Conservation (phyloP, 768 basidiomycete genomes). For the Tephrocybe rancida region DNA sequence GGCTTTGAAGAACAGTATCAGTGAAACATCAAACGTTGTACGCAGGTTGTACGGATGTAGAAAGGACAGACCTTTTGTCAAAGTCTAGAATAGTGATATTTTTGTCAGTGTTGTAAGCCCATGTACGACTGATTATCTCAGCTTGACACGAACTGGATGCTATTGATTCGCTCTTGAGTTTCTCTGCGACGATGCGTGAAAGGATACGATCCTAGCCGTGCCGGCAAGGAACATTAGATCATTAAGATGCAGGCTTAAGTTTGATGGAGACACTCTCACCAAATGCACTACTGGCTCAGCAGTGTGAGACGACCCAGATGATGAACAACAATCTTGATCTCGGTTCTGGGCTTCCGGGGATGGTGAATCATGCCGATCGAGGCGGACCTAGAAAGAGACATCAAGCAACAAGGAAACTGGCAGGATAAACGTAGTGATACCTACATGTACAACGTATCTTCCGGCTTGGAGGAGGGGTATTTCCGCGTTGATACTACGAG, state of each 20-base stretch:
- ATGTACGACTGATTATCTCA: not conserved
- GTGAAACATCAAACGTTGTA: not conserved
- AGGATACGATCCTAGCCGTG: not conserved
- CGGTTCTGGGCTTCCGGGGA: not conserved
- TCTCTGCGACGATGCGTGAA: slow-evolving; percentile 14
- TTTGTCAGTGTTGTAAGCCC: not conserved
- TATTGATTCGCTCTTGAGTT: slow-evolving; percentile 14
- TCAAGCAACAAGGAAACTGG: not conserved
- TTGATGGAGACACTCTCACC: not conserved
- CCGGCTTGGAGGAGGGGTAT: slow-evolving; percentile 37
- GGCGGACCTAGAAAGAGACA: slow-evolving; percentile 10
- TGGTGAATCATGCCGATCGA: slow-evolving; percentile 10
- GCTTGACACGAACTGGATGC: slow-evolving; percentile 16
- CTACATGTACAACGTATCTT: slow-evolving; percentile 43
- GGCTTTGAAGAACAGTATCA: slow-evolving; percentile 1
- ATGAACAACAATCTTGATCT: not conserved
- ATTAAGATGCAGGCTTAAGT: not conserved
- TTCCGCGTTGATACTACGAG: slow-evolving; percentile 41
- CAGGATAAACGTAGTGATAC: slow-evolving; percentile 1
- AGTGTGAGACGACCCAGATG: not conserved
- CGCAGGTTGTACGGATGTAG: not conserved
- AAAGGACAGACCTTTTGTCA: slow-evolving; percentile 10
- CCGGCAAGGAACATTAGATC: not conserved
- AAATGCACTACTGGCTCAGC: not conserved
- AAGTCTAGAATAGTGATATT: slow-evolving; percentile 8